These are phyloP conservation scores for Halophytophthora batemanensis DNA, from an alignment of 352 stramenopile genomes.

Conservation along the genomic window DNA sequence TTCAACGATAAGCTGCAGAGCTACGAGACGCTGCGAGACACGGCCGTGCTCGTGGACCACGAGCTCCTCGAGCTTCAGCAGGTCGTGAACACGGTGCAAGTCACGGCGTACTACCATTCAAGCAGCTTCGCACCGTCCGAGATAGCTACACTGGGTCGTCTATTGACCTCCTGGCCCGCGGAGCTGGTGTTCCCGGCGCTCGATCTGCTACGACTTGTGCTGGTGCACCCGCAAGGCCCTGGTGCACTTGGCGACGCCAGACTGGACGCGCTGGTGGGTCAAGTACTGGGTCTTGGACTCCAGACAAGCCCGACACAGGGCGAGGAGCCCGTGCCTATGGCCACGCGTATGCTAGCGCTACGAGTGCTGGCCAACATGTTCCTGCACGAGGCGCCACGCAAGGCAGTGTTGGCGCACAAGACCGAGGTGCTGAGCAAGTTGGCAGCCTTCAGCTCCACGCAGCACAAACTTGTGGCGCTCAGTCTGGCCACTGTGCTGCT, in stretches of 20 bases:
- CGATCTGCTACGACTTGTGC: conserved; percentile 88
- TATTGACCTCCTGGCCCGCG: conserved; percentile 69
- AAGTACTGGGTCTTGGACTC: conserved; percentile 39
- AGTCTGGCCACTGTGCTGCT: conserved; percentile 69
- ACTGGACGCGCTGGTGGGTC: conserved; percentile 31
- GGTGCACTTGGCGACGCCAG: conserved; percentile 29
- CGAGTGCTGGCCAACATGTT: conserved; percentile 83
- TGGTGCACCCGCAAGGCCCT: conserved; percentile 87
- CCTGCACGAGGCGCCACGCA: conserved; percentile 39
- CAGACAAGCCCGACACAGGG: conserved; percentile 17
- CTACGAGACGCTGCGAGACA: conserved; percentile 34
- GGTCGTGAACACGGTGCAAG: conserved; percentile 62
- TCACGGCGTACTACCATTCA: conserved; percentile 91
- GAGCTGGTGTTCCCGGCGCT: conserved; percentile 87
- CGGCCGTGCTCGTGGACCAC: conserved; percentile 27
- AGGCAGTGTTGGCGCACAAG: conserved; percentile 52
- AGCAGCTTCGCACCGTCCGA: conserved; percentile 71
- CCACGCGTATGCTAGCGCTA: conserved; percentile 70
- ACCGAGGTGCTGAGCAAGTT: conserved; percentile 48
- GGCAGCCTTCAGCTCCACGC: conserved; percentile 39
- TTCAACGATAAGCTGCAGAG: conserved; percentile 82
- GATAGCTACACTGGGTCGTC: conserved; percentile 52
- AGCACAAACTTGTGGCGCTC: conserved; percentile 64
- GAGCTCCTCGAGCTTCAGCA: conserved; percentile 63
- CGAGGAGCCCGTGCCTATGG: conserved; percentile 41